phyloP scores from a whole-genome alignment of 306 rosid genomes.

The Fagus crenata region DNA sequence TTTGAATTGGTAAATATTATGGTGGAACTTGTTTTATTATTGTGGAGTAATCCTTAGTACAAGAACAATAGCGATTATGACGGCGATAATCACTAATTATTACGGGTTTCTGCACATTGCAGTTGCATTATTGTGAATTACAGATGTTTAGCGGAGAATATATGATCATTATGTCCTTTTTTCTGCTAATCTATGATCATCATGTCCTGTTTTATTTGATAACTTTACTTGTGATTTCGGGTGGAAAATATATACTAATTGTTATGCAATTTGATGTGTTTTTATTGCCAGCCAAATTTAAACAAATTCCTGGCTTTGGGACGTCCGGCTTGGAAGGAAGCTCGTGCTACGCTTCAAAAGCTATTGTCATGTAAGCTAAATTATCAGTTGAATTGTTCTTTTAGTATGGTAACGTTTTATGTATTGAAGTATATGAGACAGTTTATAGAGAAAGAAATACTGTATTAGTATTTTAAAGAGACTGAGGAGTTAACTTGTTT shows the following conservation, averaged over 20 bases:
- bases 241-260: constrained; percentile 16
- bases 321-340: constrained; percentile 96
- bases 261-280: constrained; percentile 9
- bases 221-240: no score
- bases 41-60: no score
- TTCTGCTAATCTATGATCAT: background rate
- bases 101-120: background rate
- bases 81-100: background rate
- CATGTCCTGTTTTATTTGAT: background rate
- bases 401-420: background rate
- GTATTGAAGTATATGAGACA: background rate
- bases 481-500: background rate
- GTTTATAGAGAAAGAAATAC: background rate
- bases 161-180: background rate
- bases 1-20: background rate
- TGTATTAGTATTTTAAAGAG: background rate
- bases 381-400: constrained; percentile 3
- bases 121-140: no score
- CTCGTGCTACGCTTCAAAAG: constrained; percentile 83
- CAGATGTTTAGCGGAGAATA: background rate
- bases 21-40: background rate
- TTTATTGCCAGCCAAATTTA: constrained; percentile 59
- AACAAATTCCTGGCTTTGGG: constrained; percentile 90
- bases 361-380: constrained; percentile 66
- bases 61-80: no score